Evolutionary conservation across 148 eudicot species (phyloP), one percentile per base, ranked within the genome.

Genomic region (Rhododendron ferrugineum): DNA sequence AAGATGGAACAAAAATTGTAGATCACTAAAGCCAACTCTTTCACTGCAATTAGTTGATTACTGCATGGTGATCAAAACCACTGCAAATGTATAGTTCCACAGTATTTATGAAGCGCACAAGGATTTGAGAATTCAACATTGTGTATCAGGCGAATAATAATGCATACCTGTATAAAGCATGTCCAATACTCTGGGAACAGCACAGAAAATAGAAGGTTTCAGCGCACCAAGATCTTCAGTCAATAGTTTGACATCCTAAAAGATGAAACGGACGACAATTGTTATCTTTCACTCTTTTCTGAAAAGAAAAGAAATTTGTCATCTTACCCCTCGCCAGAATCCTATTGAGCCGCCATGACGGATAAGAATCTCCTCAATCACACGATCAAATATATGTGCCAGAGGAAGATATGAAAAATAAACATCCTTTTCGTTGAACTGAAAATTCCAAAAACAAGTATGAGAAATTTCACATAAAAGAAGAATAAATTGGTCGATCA

Each of bases 321-420:
- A 88, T 66, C 92, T 91, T 90, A 97, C 99, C 96, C 99, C 99
- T 72, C 96, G 93, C 99, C 99, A 97, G 78, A 97, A 97, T 88
- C 99, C 99, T 82, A 97, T 93, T 86, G 91, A 88, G 64, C 95
- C 99, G 49, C 95, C 99, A 84, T 91, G 94, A 84, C 84, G 88
- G 82, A 97, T 97, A 83, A 97, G 89, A 74, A 86, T 85, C 87
- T 97, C 99, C 90, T 97, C 99, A 86, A 97, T 92, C 85, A 93
- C 95, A 58, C 99, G 96, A 89, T 95, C 99, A 88, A 97, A 97
- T 52, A 97, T 95, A 90, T 97, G 99, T 81, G 99, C 99, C 92
- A 97, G 82, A 85, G 99, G 99, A 80, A 97, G 96, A 92, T 93
- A 97, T 52, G 99, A 97, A 20, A 97, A 88, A 89, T 92, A 95